These are phyloP conservation scores for Sphaerobolus stellatus DNA, from an alignment of 1,284 basidiomycete genomes.

Conservation along the genomic window DNA sequence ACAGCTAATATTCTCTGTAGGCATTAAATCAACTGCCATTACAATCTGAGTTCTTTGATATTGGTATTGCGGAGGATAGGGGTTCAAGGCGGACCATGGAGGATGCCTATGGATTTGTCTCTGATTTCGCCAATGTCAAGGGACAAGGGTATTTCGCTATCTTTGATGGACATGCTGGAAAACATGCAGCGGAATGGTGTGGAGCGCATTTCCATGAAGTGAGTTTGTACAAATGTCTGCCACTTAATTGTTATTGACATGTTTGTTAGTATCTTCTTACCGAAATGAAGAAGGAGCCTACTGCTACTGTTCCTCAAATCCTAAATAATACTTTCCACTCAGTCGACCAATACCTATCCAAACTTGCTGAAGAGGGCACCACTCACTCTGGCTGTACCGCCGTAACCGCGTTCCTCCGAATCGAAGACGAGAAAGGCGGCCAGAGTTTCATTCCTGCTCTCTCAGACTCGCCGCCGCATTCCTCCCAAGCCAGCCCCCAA, in stretches of 20 bases:
- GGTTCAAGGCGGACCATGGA: constrained; percentile 95
- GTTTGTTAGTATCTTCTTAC: constrained; percentile 52
- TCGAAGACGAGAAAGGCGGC: constrained; percentile 76
- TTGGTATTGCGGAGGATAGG: constrained; percentile 91
- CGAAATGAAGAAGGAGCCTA: constrained; percentile 48
- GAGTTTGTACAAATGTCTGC: constrained; percentile 15
- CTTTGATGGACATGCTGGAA: constrained; percentile 98
- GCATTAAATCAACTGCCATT: constrained; percentile 39
- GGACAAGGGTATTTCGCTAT: constrained; percentile 98
- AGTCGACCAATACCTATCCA: constrained; percentile 82
- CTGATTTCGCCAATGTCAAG: constrained; percentile 86
- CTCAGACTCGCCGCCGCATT: background rate
- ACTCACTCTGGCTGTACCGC: constrained; percentile 98
- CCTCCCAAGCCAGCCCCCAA: background rate
- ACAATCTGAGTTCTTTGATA: constrained; percentile 63
- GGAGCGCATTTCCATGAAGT: constrained; percentile 94
- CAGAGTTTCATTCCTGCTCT: constrained; percentile 56
- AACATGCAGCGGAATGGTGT: constrained; percentile 99
- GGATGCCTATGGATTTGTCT: constrained; percentile 94
- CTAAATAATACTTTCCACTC: constrained; percentile 93
- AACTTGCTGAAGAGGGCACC: constrained; percentile 81
- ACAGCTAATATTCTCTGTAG: constrained; percentile 25
- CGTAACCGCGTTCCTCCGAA: constrained; percentile 94
- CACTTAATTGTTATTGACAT: constrained; percentile 20
- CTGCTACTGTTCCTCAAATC: constrained; percentile 77